These are phyloP conservation scores for Penicillium atrosanguineum DNA, from an alignment of 495 filamentous ascomycete species.

Conservation along the genomic window DNA sequence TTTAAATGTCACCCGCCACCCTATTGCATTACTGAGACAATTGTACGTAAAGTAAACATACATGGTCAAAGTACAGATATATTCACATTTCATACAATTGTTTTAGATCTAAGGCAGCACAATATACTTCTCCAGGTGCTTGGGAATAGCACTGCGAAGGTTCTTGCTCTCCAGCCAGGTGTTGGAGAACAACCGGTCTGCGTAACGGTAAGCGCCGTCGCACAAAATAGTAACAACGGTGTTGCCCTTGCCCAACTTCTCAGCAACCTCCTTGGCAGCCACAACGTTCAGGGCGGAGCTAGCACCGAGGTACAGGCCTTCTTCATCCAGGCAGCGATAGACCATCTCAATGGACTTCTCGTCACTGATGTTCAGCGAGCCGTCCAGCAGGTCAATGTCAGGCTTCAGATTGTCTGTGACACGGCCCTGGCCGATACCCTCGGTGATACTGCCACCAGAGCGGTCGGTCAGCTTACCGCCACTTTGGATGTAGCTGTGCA, in stretches of 20 bases:
- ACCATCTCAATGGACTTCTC: conserved; percentile 98
- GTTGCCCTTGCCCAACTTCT: conserved; percentile 83
- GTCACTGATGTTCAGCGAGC: conserved; percentile 80
- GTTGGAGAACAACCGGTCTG: conserved; percentile 84
- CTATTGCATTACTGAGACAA: neutral
- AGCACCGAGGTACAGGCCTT: conserved; percentile 93
- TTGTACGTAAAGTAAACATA: neutral
- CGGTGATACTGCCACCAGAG: conserved; percentile 87
- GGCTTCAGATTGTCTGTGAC: conserved; percentile 88
- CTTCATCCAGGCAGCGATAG: conserved; percentile 94
- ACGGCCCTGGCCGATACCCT: conserved; percentile 97
- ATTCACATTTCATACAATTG: conserved; percentile 14
- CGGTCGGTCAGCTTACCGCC: conserved; percentile 80
- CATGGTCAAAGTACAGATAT: conserved; percentile 4
- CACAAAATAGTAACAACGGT: conserved; percentile 92
- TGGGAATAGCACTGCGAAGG: conserved; percentile 76
- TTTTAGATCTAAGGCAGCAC: conserved; percentile 63
- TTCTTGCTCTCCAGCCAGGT: conserved; percentile 88
- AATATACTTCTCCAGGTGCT: conserved; percentile 86
- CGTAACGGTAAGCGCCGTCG: conserved; percentile 95
- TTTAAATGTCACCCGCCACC: too few relatives aligned
- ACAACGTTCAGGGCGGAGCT: conserved; percentile 92
- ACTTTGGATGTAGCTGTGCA: conserved; percentile 86
- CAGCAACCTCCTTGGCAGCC: conserved; percentile 89
- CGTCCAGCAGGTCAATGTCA: conserved; percentile 82